Evolutionary conservation across 306 rosid genomes (phyloP), one percentile per base, ranked within the genome.

Genomic region (Urtica urens): DNA sequence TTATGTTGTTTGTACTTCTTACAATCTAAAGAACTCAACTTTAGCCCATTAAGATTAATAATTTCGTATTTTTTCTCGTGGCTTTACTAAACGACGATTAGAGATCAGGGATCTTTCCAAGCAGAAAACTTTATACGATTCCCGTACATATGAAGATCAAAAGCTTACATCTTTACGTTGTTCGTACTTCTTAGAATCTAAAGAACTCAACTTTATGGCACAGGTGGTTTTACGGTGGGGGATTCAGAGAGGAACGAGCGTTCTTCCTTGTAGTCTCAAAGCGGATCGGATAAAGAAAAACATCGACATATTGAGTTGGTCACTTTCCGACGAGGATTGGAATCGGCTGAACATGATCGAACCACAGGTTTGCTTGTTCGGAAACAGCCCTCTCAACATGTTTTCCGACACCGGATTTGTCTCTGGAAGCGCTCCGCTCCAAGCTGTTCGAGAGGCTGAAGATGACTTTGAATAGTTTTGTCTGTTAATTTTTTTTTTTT

Each of bases 311-410:
- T 60, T 71, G 58, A 50, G 63, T 51, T 71, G 77, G 77, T 59
- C 72, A 19, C 57, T 71, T 29, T 59, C 77, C 24, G 72, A 60
- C 31, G 72, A 64, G 5, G 77, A 71, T 49, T 71, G 67, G 68
- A 59, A 60, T 44, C 60, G 52, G 21, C 33, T 71, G 72, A 71
- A 71, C 54, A 63, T 42, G 53, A 71, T 71, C 41, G 72, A 71
- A 21, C 72, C 77, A 45, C 77, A 71, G 64, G 77, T 65, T 16
- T 70, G 77, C 57, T 55, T 71, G 35, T 71, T 71, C 50, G 77
- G 72, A 50, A 66, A 71, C 11, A 42, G 67, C 19, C 76, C 76
- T 43, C 47, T 64, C 57, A 71, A 64, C 48, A 64, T 38, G 37
- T 41, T 60, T 25, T 71, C 77, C 2, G 72, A 71, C 44, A 48